Evolutionary conservation across 1,284 basidiomycete species (phyloP).

Genomic region (Malassezia psittaci): DNA sequence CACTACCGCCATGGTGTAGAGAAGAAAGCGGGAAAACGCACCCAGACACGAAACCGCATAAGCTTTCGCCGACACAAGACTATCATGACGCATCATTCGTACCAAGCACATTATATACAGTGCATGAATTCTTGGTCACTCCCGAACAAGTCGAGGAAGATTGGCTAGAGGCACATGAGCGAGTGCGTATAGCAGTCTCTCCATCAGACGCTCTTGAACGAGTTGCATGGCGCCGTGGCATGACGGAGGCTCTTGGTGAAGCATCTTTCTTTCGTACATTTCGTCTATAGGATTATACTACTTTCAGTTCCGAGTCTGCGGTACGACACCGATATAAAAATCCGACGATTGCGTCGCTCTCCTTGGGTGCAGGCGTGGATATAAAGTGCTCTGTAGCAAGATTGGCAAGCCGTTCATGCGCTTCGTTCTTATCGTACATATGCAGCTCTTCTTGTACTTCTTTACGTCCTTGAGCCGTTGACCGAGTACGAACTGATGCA

Average conservation of each 20-base stretch:
- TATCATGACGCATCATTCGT: conserved; percentile 20
- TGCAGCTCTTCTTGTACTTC: not conserved
- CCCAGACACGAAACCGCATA: conserved; percentile 36
- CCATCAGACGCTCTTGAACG: conserved; percentile 20
- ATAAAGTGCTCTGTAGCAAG: conserved; percentile 13
- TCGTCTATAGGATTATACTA: not conserved
- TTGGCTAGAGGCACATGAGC: conserved; percentile 34
- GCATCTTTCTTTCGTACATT: not conserved
- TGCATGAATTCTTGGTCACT: conserved; percentile 23
- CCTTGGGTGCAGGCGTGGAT: conserved; percentile 10
- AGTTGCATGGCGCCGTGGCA: conserved; percentile 25
- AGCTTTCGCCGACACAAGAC: conserved; percentile 19
- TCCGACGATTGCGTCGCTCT: conserved; percentile 13
- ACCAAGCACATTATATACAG: conserved; percentile 27
- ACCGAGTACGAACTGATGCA: not conserved
- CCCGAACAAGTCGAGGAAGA: conserved; percentile 4
- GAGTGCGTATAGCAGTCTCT: conserved; percentile 22
- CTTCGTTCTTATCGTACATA: conserved; percentile 10
- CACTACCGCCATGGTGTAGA: not conserved
- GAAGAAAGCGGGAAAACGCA: not conserved
- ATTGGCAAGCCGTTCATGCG: conserved; percentile 2
- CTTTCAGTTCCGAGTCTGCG: conserved; percentile 4
- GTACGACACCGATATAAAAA: conserved; percentile 16
- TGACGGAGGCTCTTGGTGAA: conserved; percentile 7
- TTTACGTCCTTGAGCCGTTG: not conserved